Percentiles rank a stretch among this genome's conserved stretches.
Evolutionary conservation across 1,284 basidiomycete genomes (phyloP).

Genomic region (Xanthoconium separans): DNA sequence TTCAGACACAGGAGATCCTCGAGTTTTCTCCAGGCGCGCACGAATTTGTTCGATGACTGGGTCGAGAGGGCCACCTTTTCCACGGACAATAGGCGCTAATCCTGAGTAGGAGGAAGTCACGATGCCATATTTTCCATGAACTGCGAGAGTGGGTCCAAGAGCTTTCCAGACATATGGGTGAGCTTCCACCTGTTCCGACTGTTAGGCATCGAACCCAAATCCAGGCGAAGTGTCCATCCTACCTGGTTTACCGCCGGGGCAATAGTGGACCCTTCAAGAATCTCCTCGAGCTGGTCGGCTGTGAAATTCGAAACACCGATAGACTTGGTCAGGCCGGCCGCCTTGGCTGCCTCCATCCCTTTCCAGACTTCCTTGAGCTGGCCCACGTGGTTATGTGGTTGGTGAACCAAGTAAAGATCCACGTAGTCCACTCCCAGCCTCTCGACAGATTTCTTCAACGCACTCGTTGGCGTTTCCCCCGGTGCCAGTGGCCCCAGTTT

Average conservation of each 20-base stretch:
- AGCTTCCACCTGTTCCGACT: conserved; percentile 63
- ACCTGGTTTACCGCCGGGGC: conserved; percentile 81
- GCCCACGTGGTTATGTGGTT: conserved; percentile 39
- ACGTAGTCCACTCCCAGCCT: conserved; percentile 70
- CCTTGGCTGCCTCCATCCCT: conserved; percentile 67
- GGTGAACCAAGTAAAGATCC: conserved; percentile 77
- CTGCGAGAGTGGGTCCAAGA: conserved; percentile 51
- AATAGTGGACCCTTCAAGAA: conserved; percentile 58
- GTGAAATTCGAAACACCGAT: conserved; percentile 88
- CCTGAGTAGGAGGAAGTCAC: conserved; percentile 68
- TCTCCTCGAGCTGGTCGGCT: conserved; percentile 60
- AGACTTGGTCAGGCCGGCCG: conserved; percentile 66
- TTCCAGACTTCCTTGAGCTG: conserved; percentile 63
- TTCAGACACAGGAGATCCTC: conserved; percentile 47
- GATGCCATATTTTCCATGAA: conserved; percentile 63
- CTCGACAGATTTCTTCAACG: conserved; percentile 52
- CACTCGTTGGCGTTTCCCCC: conserved; percentile 47
- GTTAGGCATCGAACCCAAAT: conserved; percentile 5
- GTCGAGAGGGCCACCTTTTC: conserved; percentile 56
- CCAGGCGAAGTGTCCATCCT: conserved; percentile 2
- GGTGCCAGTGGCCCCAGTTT: conserved; percentile 45
- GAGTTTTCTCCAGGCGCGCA: conserved; percentile 41
- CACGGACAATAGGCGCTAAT: conserved; percentile 57
- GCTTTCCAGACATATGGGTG: conserved; percentile 77
- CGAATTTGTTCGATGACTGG: conserved; percentile 51